These are phyloP conservation scores for Acer campestre DNA, from an alignment of 345 rosid species.

Conservation along the genomic window DNA sequence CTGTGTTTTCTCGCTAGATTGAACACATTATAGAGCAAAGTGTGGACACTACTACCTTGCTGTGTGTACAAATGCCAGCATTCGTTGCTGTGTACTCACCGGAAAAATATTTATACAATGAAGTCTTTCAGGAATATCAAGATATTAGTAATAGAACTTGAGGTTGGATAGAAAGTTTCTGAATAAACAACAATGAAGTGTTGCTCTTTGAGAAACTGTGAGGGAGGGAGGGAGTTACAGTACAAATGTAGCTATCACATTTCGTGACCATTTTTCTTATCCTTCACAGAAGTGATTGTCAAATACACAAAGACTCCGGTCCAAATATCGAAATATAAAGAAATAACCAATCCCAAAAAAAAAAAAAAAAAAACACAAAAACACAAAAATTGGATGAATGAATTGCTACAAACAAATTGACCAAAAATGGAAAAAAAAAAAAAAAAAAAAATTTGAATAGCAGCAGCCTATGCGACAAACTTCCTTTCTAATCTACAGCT, in stretches of 20 bases:
- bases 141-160: too few relatives aligned
- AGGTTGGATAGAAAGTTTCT: not conserved
- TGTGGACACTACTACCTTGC: too few relatives aligned
- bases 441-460: conserved; percentile 18
- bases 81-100: too few relatives aligned
- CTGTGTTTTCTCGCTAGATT: too few relatives aligned
- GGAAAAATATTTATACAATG: too few relatives aligned
- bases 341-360: not conserved
- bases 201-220: not conserved
- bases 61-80: too few relatives aligned
- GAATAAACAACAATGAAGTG: not conserved
- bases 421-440: conserved; percentile 14
- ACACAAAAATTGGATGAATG: conserved; percentile 44
- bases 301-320: conserved; percentile 3
- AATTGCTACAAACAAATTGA: conserved; percentile 47
- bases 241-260: conserved; percentile 2
- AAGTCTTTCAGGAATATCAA: not conserved
- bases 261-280: not conserved
- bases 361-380: conserved; percentile 5
- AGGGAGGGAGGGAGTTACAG: not conserved
- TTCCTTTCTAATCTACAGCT: conserved; percentile 43
- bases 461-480: conserved; percentile 35
- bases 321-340: conserved; percentile 20
- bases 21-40: too few relatives aligned
- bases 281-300: conserved; percentile 6